phyloP scores from a whole-genome alignment of 2,329 filamentous ascomycete species.

The Elsinoe australis region DNA sequence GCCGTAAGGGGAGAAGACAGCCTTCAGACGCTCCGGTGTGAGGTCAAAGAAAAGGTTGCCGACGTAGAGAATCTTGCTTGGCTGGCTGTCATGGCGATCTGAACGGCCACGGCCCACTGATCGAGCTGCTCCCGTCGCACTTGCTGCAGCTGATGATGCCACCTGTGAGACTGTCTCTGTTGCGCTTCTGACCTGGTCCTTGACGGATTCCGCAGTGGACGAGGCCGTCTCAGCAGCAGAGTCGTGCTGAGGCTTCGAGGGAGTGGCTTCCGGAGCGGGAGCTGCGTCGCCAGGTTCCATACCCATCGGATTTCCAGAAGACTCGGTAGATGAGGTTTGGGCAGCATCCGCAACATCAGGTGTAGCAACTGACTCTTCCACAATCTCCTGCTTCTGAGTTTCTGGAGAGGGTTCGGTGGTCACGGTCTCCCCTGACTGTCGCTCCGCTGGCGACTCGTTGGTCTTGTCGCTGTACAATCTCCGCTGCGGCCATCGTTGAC shows the following conservation, averaged over 20 bases:
- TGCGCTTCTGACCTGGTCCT: slow-evolving; percentile 23
- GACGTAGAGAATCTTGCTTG: slow-evolving; percentile 51
- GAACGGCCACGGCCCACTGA: not conserved
- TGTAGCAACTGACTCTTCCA: slow-evolving; percentile 21
- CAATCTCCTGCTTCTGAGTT: slow-evolving; percentile 26
- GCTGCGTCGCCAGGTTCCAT: slow-evolving; percentile 18
- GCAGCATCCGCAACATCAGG: slow-evolving; percentile 3
- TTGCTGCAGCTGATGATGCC: slow-evolving; percentile 23
- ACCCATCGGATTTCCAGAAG: slow-evolving; percentile 19
- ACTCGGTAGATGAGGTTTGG: slow-evolving; percentile 20
- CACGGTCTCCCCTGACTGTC: slow-evolving; percentile 30
- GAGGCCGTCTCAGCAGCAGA: slow-evolving; percentile 18
- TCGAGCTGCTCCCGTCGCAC: slow-evolving; percentile 24
- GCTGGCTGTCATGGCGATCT: slow-evolving; percentile 16
- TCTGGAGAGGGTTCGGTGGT: slow-evolving; percentile 27
- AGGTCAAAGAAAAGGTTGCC: slow-evolving; percentile 66
- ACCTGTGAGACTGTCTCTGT: slow-evolving; percentile 20
- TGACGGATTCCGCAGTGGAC: slow-evolving; percentile 22
- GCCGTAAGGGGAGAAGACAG: slow-evolving; percentile 54
- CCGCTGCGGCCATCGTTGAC: slow-evolving; percentile 33
- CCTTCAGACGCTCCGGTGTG: slow-evolving; percentile 51
- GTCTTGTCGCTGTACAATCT: slow-evolving; percentile 42
- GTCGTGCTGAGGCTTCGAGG: slow-evolving; percentile 17
- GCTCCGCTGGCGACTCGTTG: slow-evolving; percentile 22
- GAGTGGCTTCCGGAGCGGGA: no score